Base-by-base conservation (phyloP, 2,329 filamentous ascomycete species). In the Xylariales sp. region DNA sequence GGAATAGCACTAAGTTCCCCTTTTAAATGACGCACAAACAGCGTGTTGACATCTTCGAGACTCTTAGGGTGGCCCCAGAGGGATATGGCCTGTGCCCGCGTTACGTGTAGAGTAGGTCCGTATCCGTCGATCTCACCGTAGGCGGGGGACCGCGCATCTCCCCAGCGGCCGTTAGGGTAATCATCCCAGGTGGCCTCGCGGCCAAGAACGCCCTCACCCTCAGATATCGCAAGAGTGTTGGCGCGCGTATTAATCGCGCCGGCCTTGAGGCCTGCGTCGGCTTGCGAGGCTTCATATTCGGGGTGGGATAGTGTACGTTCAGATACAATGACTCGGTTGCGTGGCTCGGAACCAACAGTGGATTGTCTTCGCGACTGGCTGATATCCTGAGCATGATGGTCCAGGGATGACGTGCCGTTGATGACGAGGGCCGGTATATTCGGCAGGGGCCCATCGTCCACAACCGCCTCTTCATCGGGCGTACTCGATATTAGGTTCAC, bases 121-220 rank as follows among this genome's bases (percentile, higher is more conserved):
- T 98, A 98, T n/a, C 95, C 95, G 77, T 98, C 94, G 67, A 97
- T 97, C 80, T 97, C 94, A 75, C 95, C 95, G 77, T 97, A 98
- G 0, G 95, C 95, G 0, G 94, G 94, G 2, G 94, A 97, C 60
- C 95, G 89, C 4, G 94, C 93, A 76, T 97, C 95, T 77, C 95
- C 95, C 90, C 95, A 98, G 63, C 95, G 89, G 34, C 95, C 96
- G 83, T 98, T 98, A 70, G 95, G 95, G 80, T 94, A 99, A 77
- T 99, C 96, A 76, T 99, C 96, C 96, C 96, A 99, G 0, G 96
- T 99, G 41, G 96, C 96, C 83, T 98, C 95, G 57, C 96, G 88
- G 10, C 95, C 96, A 6, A 97, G 84, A 3, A 92, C 87, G 30
- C 95, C 96, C 76, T 97, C 92, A 5, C 96, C 95, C 81, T 98